Conservation (phyloP, 768 basidiomycete genomes). For the Suillus luteus region DNA sequence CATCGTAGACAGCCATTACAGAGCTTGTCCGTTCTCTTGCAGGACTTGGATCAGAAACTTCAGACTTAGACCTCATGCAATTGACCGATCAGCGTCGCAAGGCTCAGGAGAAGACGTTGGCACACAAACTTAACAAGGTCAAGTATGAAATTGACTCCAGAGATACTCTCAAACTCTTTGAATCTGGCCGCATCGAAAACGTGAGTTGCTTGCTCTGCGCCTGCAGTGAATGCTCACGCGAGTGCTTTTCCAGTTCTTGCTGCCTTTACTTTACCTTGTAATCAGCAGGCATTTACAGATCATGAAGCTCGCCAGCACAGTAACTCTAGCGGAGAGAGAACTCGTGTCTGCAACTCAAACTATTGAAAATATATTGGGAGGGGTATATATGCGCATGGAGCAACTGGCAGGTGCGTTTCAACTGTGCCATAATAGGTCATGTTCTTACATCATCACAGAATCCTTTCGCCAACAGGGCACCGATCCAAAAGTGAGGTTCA, state of each 20-base stretch:
- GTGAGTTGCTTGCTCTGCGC: slow-evolving; percentile 19
- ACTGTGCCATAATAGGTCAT: too few species aligned
- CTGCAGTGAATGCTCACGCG: background rate
- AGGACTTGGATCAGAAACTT: slow-evolving; percentile 26
- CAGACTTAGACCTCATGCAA: slow-evolving; percentile 19
- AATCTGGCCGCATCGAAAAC: slow-evolving; percentile 37
- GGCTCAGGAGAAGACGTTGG: slow-evolving; percentile 30
- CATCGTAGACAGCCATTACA: background rate
- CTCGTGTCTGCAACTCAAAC: slow-evolving; percentile 11
- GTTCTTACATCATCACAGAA: background rate
- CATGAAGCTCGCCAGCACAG: slow-evolving; percentile 29
- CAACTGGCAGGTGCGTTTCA: background rate
- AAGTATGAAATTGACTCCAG: slow-evolving; percentile 34
- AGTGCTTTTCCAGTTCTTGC: slow-evolving; percentile 29
- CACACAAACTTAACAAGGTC: slow-evolving; percentile 28
- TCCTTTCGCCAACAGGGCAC: background rate
- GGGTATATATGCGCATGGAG: background rate
- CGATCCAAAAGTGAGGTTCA: background rate
- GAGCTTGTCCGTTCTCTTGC: background rate
- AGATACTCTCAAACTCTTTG: slow-evolving; percentile 32
- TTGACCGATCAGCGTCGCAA: slow-evolving; percentile 5
- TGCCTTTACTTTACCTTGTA: slow-evolving; percentile 38
- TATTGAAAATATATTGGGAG: background rate
- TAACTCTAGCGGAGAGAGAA: slow-evolving; percentile 30
- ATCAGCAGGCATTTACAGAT: slow-evolving; percentile 37